Conservation (phyloP, 129 eudicot genomes). For the Saussurea involucrata region DNA sequence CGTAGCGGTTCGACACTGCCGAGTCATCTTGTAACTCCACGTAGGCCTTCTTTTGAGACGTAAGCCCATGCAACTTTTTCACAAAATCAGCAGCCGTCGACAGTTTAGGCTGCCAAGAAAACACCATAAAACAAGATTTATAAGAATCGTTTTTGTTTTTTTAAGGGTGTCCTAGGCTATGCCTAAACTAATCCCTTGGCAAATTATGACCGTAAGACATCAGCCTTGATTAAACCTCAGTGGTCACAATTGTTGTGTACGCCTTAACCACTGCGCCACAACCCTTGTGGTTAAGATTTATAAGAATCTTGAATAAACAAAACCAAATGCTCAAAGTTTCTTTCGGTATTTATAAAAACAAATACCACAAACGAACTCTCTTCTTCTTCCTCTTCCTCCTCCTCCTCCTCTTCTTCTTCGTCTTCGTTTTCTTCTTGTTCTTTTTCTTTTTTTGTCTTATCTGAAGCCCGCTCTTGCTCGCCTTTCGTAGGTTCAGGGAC, state of each 20-base stretch:
- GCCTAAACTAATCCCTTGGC: too few relatives aligned
- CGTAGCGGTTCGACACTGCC: slow-evolving; percentile 33
- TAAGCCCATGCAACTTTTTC: slow-evolving; percentile 62
- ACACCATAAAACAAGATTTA: background rate
- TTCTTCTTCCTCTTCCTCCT: too few relatives aligned
- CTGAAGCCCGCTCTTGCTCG: background rate
- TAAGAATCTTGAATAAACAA: background rate
- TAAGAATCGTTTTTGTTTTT: too few relatives aligned
- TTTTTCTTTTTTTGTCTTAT: too few relatives aligned
- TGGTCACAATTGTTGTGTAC: too few relatives aligned
- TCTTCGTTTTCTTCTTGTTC: too few relatives aligned
- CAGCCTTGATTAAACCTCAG: too few relatives aligned
- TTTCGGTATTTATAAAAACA: background rate
- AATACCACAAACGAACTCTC: slow-evolving; percentile 30
- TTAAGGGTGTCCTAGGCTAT: too few relatives aligned
- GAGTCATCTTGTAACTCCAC: slow-evolving; percentile 54
- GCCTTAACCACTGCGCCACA: too few relatives aligned
- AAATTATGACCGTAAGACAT: too few relatives aligned
- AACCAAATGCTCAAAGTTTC: background rate
- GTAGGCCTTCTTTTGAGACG: slow-evolving; percentile 62
- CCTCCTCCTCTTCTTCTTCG: too few relatives aligned
- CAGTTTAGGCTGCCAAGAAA: slow-evolving; percentile 16
- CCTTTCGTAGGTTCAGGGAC: slow-evolving; percentile 55
- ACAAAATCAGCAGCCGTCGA: slow-evolving; percentile 64
- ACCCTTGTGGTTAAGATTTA: background rate